A percentile compares a stretch with the other conserved stretches of the same genome.
Evolutionary conservation across 192 early-diverging fungal genomes (phyloP).

Genomic region (Oehlia diaphana): DNA sequence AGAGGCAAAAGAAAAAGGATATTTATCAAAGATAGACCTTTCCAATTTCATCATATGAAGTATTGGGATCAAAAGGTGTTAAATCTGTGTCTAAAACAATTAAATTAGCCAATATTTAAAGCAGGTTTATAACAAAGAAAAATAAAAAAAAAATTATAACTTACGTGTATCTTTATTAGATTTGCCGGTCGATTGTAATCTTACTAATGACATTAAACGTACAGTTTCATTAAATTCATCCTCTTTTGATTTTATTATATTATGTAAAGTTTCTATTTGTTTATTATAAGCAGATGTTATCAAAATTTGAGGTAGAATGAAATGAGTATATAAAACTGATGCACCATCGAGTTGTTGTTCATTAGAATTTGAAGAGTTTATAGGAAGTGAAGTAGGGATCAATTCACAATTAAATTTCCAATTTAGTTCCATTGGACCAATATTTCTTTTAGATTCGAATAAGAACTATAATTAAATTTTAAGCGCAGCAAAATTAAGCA

Average conservation of each 20-base stretch:
- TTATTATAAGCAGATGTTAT: slow-evolving; percentile 6
- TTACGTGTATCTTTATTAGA: neutral
- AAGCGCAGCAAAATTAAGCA: neutral
- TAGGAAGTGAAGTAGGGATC: neutral
- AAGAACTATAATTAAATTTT: neutral
- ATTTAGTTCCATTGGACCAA: slow-evolving; percentile 2
- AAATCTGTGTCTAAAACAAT: neutral
- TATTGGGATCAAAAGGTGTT: neutral
- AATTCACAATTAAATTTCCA: slow-evolving; percentile 22
- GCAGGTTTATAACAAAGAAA: no score
- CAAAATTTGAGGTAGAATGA: slow-evolving; percentile 13
- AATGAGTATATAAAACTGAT: slow-evolving; percentile 21
- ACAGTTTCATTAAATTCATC: slow-evolving; percentile 11
- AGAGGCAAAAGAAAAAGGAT: neutral
- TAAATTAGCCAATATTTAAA: neutral
- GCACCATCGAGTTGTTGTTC: neutral
- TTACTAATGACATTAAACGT: slow-evolving; percentile 10
- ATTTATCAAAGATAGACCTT: neutral
- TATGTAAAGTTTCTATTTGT: slow-evolving; percentile 11
- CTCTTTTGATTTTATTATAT: slow-evolving; percentile 3
- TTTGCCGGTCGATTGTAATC: neutral
- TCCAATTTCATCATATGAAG: neutral
- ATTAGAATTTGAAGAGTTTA: neutral
- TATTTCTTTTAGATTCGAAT: slow-evolving; percentile 12
- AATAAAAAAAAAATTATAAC: neutral